A percentile compares a stretch with the other conserved stretches of the same genome.
These are phyloP conservation scores for Gomphus bonarii DNA, from an alignment of 1,284 basidiomycete species.

Conservation along the genomic window DNA sequence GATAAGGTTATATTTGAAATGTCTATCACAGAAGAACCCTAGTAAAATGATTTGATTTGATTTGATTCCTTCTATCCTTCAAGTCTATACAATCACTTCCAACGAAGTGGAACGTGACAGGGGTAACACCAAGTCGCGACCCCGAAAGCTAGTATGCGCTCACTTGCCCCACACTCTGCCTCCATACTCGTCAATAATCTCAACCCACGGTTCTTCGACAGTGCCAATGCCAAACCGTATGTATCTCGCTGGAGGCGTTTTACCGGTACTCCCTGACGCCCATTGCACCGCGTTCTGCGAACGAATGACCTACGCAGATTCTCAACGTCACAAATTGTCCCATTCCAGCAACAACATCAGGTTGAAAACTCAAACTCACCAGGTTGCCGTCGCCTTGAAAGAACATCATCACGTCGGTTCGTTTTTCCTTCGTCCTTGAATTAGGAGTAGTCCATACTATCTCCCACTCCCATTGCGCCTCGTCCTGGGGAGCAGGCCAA, in stretches of 20 bases:
- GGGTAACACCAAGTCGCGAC: not conserved
- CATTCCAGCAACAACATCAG: not conserved
- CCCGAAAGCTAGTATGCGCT: not conserved
- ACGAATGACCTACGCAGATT: constrained; percentile 1
- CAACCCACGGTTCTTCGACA: constrained; percentile 6
- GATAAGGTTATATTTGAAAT: too few species aligned
- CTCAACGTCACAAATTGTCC: not conserved
- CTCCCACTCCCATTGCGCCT: constrained; percentile 11
- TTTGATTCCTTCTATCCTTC: too few species aligned
- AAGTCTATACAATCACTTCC: too few species aligned
- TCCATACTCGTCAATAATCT: constrained; percentile 4
- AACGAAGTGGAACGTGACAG: not conserved
- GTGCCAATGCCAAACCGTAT: constrained; percentile 7
- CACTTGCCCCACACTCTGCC: constrained; percentile 8
- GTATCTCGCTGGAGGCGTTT: not conserved
- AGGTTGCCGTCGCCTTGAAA: constrained; percentile 14
- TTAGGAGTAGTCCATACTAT: constrained; percentile 12
- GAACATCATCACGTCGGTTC: constrained; percentile 3
- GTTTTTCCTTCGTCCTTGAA: not conserved
- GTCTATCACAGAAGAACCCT: too few species aligned
- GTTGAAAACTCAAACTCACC: not conserved
- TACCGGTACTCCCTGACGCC: constrained; percentile 5
- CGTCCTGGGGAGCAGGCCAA: constrained; percentile 9
- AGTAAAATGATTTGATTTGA: too few species aligned
- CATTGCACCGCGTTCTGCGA: constrained; percentile 4